Percentiles rank a stretch among this genome's conserved stretches.
These are phyloP conservation scores for Suhomyces bokatorum DNA, from an alignment of 1,139 yeast species.

Conservation along the genomic window DNA sequence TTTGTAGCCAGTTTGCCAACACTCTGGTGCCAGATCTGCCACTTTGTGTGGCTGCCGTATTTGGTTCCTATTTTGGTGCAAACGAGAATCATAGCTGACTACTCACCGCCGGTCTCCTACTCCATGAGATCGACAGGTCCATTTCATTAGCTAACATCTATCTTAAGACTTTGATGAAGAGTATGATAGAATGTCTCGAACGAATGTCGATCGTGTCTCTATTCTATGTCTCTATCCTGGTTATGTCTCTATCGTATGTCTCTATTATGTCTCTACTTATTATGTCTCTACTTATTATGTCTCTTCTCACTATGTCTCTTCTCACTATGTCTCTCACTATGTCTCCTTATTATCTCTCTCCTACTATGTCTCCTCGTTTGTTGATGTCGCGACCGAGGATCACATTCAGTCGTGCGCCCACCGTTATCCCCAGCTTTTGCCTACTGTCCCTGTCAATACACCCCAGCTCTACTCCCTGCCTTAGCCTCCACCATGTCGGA, in stretches of 20 bases:
- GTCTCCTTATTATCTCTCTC: not conserved
- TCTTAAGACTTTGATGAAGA: no score
- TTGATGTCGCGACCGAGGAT: not conserved
- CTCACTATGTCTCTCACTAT: not conserved
- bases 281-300: no score
- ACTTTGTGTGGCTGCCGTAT: constrained; percentile 40
- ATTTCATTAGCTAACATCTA: constrained; percentile 53
- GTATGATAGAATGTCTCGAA: no score
- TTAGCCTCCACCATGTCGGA: constrained; percentile 35
- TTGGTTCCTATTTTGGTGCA: constrained; percentile 96
- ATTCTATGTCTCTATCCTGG: no score
- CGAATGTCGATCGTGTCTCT: no score
- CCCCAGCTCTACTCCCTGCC: not conserved
- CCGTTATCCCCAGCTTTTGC: constrained; percentile 2
- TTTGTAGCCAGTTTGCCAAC: constrained; percentile 20
- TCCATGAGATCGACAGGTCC: constrained; percentile 49
- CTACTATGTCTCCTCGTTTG: not conserved
- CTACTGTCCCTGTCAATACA: not conserved
- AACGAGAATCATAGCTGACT: constrained; percentile 74
- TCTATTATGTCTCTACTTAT: no score
- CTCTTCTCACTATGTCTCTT: not conserved
- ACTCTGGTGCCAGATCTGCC: constrained; percentile 62
- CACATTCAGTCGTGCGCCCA: no score
- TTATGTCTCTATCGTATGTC: no score
- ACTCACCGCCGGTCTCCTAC: constrained; percentile 62